Base-by-base conservation (phyloP, 176 grass and related monocot species). In the Puccinellia tenuiflora region DNA sequence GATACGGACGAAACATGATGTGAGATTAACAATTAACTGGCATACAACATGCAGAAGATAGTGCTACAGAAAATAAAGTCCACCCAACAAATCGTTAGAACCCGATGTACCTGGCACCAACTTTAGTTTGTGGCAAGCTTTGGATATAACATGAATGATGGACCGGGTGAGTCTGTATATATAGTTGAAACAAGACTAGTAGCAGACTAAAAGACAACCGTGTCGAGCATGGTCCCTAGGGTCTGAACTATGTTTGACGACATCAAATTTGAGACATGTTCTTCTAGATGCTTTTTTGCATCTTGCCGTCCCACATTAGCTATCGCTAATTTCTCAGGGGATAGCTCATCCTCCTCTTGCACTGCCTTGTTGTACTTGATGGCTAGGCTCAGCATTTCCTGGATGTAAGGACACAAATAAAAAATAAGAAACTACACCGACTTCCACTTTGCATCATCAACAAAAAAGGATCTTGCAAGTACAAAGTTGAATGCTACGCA, bases 161-260 rank as follows among this genome's bases (percentile, higher is more conserved):
- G 37, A 61, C 51, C 31, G 57, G 38, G 35, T 45, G 30, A 33
- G 5, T 60, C 25, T 88, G 55, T 65, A 13, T 38, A 48, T 11
- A 51, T 18, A 24, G 52, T 63, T 76, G 30, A n/a, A 48, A 85
- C 14, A 14, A 31, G 39, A 56, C 22, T 56, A 73, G 28, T 38
- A n/a, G n/a, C 12, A 68, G 56, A 26, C 84, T 91, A 99, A 87
- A 99, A 96, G 28, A 99, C 93, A 67, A 99, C 93, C 1, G 93
- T 99, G 64, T 96, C 96, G 0, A 99, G 93, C 96, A 95, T 99
- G 68, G 93, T 96, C 21, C 96, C 96, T 24, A 99, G 89, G 62
- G 96, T 96, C 85, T 99, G 96, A 85, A 94, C 86, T 86, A 99
- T 96, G 85, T 99, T 99, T 20, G 96, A 99, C 6, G 96, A 99